Conservation (phyloP, 768 basidiomycete genomes). For the Lepiota brunneoincarnata region DNA sequence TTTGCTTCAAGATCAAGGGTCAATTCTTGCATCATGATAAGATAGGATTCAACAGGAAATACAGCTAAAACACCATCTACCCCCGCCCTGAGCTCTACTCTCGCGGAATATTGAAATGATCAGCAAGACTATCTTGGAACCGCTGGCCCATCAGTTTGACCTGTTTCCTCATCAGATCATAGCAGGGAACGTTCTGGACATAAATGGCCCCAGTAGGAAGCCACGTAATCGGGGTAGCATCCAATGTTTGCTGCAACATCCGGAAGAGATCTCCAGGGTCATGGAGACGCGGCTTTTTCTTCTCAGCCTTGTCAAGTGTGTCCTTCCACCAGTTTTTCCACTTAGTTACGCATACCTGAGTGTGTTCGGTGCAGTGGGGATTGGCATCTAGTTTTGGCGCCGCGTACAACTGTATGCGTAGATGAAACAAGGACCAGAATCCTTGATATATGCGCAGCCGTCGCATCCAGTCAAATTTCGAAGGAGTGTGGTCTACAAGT, state of each 20-base stretch:
- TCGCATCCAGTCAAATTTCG: background rate
- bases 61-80: no score
- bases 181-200: background rate
- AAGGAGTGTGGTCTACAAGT: no score
- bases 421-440: background rate
- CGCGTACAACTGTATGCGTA: background rate
- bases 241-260: background rate
- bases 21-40: no score
- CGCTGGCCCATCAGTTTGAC: background rate
- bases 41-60: no score
- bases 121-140: slow-evolving; percentile 1
- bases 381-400: background rate
- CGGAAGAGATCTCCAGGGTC: background rate
- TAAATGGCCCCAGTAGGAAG: no score
- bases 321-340: background rate
- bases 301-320: background rate
- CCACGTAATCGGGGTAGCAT: no score
- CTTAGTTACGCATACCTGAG: background rate
- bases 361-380: background rate
- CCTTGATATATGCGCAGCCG: background rate
- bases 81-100: no score
- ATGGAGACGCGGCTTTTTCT: background rate
- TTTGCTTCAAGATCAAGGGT: no score
- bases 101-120: slow-evolving; percentile 1
- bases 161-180: background rate